Conservation (phyloP, 306 rosid genomes). For the Potentilla sterilis region DNA sequence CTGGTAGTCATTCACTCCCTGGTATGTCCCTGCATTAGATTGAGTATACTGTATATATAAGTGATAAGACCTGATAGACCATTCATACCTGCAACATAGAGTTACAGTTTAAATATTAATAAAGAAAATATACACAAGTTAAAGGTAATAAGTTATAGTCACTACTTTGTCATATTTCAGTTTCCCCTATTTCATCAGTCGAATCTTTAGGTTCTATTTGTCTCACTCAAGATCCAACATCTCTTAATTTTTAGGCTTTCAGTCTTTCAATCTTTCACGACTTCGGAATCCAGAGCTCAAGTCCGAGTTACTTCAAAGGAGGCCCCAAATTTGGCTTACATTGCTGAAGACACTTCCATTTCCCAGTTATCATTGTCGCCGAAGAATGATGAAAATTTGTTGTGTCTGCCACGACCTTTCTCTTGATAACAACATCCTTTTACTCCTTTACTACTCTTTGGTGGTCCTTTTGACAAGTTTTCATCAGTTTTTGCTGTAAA, state of each 20-base stretch:
- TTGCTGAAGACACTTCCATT: conserved; percentile 86
- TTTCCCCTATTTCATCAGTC: not conserved
- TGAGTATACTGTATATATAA: no score
- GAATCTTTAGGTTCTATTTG: not conserved
- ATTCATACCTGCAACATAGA: no score
- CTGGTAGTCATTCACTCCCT: no score
- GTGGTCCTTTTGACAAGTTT: conserved; percentile 31
- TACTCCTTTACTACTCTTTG: conserved; percentile 12
- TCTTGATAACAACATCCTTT: conserved; percentile 29
- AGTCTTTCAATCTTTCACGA: conserved; percentile 27
- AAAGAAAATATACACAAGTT: no score
- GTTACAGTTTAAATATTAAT: no score
- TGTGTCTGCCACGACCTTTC: conserved; percentile 57
- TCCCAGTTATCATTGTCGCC: conserved; percentile 50
- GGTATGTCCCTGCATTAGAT: no score
- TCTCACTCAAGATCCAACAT: not conserved
- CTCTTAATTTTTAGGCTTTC: not conserved
- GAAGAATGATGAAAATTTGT: conserved; percentile 50
- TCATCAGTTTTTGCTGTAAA: conserved; percentile 23
- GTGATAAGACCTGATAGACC: no score
- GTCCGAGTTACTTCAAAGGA: conserved; percentile 83
- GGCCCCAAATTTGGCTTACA: conserved; percentile 69
- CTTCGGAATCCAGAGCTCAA: conserved; percentile 72
- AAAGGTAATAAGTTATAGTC: no score
- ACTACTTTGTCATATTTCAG: not conserved